Evolutionary conservation across 768 basidiomycete genomes (phyloP).

Genomic region (Suillus luteus): DNA sequence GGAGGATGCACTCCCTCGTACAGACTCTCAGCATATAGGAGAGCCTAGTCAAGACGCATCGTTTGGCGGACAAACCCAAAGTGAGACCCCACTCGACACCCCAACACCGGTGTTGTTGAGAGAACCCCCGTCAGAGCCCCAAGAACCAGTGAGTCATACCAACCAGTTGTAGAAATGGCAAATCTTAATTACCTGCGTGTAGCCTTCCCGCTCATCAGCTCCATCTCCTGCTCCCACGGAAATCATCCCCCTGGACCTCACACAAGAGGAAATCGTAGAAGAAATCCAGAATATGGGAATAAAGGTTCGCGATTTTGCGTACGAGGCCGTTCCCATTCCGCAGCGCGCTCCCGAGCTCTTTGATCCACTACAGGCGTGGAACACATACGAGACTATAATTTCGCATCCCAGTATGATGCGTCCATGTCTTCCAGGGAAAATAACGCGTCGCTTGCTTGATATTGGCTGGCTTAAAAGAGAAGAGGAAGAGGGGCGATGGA

Average conservation of each 20-base stretch:
- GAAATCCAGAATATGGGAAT: constrained; percentile 32
- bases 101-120: constrained; percentile 15
- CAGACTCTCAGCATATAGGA: constrained; percentile 25
- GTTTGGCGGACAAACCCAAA: constrained; percentile 28
- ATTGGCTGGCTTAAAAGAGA: constrained; percentile 30
- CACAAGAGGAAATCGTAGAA: constrained; percentile 35
- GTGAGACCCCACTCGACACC: constrained; percentile 21
- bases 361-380: constrained; percentile 33
- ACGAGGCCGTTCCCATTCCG: constrained; percentile 23
- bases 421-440: constrained; percentile 23
- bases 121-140: constrained; percentile 15
- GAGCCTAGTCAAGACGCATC: constrained; percentile 28
- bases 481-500: constrained; percentile 28
- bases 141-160: constrained; percentile 29
- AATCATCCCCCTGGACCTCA: constrained; percentile 35
- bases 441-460: constrained; percentile 32
- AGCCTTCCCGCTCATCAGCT: constrained; percentile 21
- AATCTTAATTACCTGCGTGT: constrained; percentile 11
- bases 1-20: constrained; percentile 19
- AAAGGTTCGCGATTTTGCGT: constrained; percentile 35
- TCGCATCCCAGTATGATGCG: constrained; percentile 23
- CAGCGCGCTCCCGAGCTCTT: constrained; percentile 30
- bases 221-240: constrained; percentile 37
- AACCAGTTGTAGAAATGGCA: background rate
- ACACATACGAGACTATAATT: constrained; percentile 31